These are phyloP conservation scores for Marasmius fiardii DNA, from an alignment of 1,284 basidiomycete genomes.

Conservation along the genomic window DNA sequence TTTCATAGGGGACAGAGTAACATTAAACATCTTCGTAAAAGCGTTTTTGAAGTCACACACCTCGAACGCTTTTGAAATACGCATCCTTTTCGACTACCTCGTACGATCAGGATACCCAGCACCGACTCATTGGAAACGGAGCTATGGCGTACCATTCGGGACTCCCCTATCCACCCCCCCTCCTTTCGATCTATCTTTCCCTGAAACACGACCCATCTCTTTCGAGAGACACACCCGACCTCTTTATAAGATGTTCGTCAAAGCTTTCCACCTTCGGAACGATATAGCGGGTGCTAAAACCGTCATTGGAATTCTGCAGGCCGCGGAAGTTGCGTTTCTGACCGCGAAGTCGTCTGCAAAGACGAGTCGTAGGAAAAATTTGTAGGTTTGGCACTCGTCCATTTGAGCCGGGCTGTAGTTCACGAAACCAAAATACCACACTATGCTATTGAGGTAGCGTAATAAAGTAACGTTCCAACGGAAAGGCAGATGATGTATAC, in stretches of 20 bases:
- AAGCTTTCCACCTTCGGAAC: slow-evolving; percentile 50
- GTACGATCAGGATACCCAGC: slow-evolving; percentile 54
- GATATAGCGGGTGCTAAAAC: slow-evolving; percentile 50
- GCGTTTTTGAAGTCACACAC: slow-evolving; percentile 46
- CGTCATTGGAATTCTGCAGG: slow-evolving; percentile 55
- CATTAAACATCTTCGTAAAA: slow-evolving; percentile 62
- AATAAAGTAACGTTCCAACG: too few species aligned
- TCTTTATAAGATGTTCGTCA: slow-evolving; percentile 69
- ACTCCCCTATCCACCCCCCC: slow-evolving; percentile 23
- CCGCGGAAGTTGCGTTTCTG: slow-evolving; percentile 26
- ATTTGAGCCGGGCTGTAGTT: too few species aligned
- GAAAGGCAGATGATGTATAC: too few species aligned
- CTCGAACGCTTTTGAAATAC: slow-evolving; percentile 39
- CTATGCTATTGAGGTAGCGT: too few species aligned
- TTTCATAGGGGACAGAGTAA: slow-evolving; percentile 59
- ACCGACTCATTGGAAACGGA: slow-evolving; percentile 23
- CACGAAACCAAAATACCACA: too few species aligned
- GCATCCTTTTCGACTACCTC: slow-evolving; percentile 58
- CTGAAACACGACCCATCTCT: slow-evolving; percentile 31
- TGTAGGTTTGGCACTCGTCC: not conserved
- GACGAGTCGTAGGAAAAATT: slow-evolving; percentile 3
- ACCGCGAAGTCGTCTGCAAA: too few species aligned
- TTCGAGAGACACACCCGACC: slow-evolving; percentile 57
- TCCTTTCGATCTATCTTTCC: slow-evolving; percentile 27
- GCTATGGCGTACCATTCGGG: slow-evolving; percentile 39